Conservation (phyloP, 441 rosid genomes). For the Manihot esculenta region DNA sequence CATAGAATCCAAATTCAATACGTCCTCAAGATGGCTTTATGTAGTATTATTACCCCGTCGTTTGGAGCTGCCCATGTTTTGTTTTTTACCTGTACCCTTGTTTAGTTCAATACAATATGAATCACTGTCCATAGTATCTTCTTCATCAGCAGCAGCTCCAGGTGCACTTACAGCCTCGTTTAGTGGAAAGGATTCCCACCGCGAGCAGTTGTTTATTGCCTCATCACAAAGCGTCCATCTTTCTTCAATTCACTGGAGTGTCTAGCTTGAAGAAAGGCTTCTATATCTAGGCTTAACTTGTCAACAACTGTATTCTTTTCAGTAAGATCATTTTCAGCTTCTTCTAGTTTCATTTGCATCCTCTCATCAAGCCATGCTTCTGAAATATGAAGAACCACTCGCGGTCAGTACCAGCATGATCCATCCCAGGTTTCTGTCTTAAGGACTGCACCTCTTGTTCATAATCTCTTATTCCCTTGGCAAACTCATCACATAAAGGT, state of each 20-base stretch:
- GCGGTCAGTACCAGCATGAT: slow-evolving; percentile 48
- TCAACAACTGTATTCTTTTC: slow-evolving; percentile 46
- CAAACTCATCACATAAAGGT: slow-evolving; percentile 88
- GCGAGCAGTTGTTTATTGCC: slow-evolving; percentile 35
- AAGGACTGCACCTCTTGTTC: slow-evolving; percentile 67
- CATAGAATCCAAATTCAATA: slow-evolving; percentile 29
- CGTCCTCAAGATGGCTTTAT: slow-evolving; percentile 23
- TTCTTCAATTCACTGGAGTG: slow-evolving; percentile 27
- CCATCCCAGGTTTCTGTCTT: slow-evolving; percentile 47
- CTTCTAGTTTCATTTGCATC: slow-evolving; percentile 71
- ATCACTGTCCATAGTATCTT: slow-evolving; percentile 53
- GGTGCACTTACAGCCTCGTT: slow-evolving; percentile 64
- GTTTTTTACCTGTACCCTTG: slow-evolving; percentile 38
- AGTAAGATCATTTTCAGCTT: slow-evolving; percentile 35
- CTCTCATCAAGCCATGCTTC: slow-evolving; percentile 97
- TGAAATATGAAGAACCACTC: slow-evolving; percentile 78
- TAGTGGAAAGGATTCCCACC: slow-evolving; percentile 64
- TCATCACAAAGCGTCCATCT: slow-evolving; percentile 32
- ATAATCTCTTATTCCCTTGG: slow-evolving; percentile 73
- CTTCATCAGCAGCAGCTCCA: slow-evolving; percentile 51
- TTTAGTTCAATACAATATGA: slow-evolving; percentile 69
- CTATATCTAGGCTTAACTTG: slow-evolving; percentile 66
- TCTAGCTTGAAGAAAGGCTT: slow-evolving; percentile 69
- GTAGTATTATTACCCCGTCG: slow-evolving; percentile 26
- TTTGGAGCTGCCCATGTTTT: slow-evolving; percentile 23